These are phyloP conservation scores for Talaromyces sp. DNA, from an alignment of 2,329 filamentous ascomycete genomes.

Conservation along the genomic window DNA sequence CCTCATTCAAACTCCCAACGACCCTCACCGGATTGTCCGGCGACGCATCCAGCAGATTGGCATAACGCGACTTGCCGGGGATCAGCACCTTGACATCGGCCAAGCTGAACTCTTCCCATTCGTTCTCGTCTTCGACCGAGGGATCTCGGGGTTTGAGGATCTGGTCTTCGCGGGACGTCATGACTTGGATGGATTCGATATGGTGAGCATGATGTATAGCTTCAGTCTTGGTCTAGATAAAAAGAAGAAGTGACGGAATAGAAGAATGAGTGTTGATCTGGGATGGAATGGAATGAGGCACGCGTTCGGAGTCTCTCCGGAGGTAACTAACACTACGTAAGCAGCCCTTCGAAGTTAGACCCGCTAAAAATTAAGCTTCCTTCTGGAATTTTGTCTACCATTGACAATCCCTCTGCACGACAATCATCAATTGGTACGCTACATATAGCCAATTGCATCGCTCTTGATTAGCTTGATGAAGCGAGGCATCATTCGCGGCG, in stretches of 20 bases:
- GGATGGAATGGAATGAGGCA: conserved; percentile 7
- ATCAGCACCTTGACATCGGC: conserved; percentile 52
- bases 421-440: neutral
- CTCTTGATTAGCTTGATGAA: conserved; percentile 30
- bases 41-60: conserved; percentile 56
- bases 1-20: conserved; percentile 48
- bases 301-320: conserved; percentile 8
- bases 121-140: conserved; percentile 48
- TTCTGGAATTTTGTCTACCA: neutral
- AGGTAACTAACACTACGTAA: neutral
- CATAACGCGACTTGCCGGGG: conserved; percentile 49
- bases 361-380: neutral
- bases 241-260: neutral
- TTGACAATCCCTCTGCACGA: neutral
- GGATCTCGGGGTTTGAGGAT: conserved; percentile 45
- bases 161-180: conserved; percentile 46
- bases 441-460: neutral
- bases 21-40: conserved; percentile 55
- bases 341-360: neutral
- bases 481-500: conserved; percentile 21
- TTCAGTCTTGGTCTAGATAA: neutral
- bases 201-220: neutral
- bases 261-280: neutral
- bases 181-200: conserved; percentile 26
- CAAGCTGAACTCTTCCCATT: conserved; percentile 60